Evolutionary conservation across 106 monocot genomes (phyloP), one percentile per base, ranked within the genome.

Genomic region (Narthecium ossifragum): DNA sequence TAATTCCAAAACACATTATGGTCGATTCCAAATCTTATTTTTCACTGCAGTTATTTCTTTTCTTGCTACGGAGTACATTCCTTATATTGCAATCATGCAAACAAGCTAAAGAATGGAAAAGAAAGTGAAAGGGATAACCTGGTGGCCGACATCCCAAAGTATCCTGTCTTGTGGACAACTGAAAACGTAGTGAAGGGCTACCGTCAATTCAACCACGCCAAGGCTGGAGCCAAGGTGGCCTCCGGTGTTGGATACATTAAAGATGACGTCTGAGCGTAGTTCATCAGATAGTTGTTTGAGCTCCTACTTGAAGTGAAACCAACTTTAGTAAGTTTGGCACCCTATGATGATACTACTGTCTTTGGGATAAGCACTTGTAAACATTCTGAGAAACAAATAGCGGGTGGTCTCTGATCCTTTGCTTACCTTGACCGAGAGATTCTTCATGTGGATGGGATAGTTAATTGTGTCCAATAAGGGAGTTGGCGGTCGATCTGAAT

Each of bases 91-190:
- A 43, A 43, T 0, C 36, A n/a, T n/a, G n/a, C n/a, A n/a, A 37
- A 37, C 36, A 37, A 6, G 36, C 7, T 33, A 59, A 39, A 13
- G 36, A 18, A 40, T 6, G 24, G 14, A 48, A 69, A 11, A 2
- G 34, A 21, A 34, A 13, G 34, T 21, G 30, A 30, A 24, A 8
- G 24, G 22, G 24, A 34, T 46, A 30, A 85, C 92, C 92, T 93
- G 92, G 67, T 93, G 92, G 38, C 92, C 92, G 47, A 93, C 92
- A 69, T 93, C 92, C 92, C 92, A 93, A 14, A 93, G 62, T 39
- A 93, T 88, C 73, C 76, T 88, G 66, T 93, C 92, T 59, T 79
- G 75, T 24, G 92, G 92, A 37, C 70, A 24, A 52, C 85, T 93
- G 81, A 93, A 93, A 39, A 93, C 85, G 38, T 81, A 88, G 48